Evolutionary conservation across 2,329 filamentous ascomycete species (phyloP).

Genomic region (Hypoxylon sp.): DNA sequence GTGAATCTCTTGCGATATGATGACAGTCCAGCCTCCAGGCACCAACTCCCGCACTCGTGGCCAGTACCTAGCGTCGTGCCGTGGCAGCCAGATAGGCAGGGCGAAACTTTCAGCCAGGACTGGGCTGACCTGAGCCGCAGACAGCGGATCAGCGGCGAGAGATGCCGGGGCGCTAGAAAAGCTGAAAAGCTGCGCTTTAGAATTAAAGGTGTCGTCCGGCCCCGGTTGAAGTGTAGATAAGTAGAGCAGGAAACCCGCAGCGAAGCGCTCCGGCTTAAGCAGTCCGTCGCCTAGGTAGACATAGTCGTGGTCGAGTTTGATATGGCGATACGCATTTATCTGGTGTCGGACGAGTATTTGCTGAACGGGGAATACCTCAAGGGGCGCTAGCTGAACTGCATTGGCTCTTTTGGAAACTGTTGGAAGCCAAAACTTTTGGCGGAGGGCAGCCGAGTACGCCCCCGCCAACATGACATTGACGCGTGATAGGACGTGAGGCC

Average conservation of each 20-base stretch:
- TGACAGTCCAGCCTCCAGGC: not conserved
- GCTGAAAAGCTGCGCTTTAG: not conserved
- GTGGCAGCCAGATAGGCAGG: not conserved
- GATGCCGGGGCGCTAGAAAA: not conserved
- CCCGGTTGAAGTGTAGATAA: constrained; percentile 4
- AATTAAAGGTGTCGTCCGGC: not conserved
- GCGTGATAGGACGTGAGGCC: not conserved
- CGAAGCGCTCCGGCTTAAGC: constrained; percentile 36
- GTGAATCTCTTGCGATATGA: not conserved
- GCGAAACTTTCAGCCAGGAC: not conserved
- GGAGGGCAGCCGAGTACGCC: not conserved
- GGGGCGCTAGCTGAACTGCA: not conserved
- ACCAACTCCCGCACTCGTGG: not conserved
- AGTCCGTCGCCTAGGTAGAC: constrained; percentile 33
- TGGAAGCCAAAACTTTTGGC: not conserved
- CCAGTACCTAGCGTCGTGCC: not conserved
- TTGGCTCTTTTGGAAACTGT: not conserved
- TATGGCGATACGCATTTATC: not conserved
- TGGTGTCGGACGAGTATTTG: not conserved
- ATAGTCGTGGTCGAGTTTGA: constrained; percentile 12
- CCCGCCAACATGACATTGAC: not conserved
- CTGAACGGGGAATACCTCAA: not conserved
- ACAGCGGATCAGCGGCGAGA: not conserved
- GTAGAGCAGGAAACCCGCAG: constrained; percentile 32
- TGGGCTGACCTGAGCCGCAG: not conserved